These are phyloP conservation scores for Hibiscus trionum DNA, from an alignment of 345 rosid genomes.

Conservation along the genomic window DNA sequence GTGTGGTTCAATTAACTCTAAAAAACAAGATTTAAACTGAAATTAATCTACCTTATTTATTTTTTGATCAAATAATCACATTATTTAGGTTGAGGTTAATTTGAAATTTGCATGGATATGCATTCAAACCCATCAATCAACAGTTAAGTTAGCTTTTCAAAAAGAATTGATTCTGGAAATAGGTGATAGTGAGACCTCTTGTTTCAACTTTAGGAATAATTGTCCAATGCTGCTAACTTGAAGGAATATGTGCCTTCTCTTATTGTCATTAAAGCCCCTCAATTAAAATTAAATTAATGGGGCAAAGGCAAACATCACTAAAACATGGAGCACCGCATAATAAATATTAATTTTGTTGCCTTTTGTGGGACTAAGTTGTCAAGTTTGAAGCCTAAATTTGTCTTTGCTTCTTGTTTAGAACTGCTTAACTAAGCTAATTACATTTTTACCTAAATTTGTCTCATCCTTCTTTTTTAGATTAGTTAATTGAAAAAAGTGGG, in stretches of 20 bases:
- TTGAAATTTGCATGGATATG: not conserved
- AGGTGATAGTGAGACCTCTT: not conserved
- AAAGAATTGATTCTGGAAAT: not conserved
- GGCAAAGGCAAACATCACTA: not conserved
- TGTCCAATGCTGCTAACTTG: conserved; percentile 7
- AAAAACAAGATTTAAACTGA: too few relatives aligned
- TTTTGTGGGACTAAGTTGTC: not conserved
- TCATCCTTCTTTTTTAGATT: not conserved
- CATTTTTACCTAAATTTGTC: not conserved
- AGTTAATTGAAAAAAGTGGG: not conserved
- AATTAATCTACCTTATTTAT: too few relatives aligned
- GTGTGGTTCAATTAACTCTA: too few relatives aligned
- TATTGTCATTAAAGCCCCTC: not conserved
- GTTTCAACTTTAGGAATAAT: conserved; percentile 4
- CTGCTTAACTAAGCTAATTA: not conserved
- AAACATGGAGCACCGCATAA: not conserved
- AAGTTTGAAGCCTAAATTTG: not conserved
- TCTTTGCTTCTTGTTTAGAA: not conserved
- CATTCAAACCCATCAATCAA: not conserved
- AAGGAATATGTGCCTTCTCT: conserved; percentile 11
- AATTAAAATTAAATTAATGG: too few relatives aligned
- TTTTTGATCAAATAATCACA: too few relatives aligned
- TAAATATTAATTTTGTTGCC: not conserved
- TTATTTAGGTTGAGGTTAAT: not conserved
- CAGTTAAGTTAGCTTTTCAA: not conserved